These are phyloP conservation scores for Vanderwaltozyma yarrowii DNA, from an alignment of 805 yeast species.

Conservation along the genomic window DNA sequence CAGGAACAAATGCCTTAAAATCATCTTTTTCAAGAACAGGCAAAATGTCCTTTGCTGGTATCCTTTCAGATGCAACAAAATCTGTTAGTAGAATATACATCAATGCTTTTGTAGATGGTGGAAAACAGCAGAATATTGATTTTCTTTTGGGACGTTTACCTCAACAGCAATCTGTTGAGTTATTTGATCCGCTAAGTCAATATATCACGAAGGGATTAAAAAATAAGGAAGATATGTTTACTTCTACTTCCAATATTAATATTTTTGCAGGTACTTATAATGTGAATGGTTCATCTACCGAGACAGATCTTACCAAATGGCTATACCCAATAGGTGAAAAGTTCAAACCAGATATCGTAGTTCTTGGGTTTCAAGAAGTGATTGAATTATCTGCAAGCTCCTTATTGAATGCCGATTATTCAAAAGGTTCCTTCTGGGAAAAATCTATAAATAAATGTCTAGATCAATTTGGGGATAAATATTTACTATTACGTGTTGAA, in stretches of 20 bases:
- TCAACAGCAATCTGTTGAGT: slow-evolving; percentile 54
- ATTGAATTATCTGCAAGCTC: slow-evolving; percentile 89
- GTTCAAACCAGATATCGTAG: slow-evolving; percentile 62
- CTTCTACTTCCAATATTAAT: slow-evolving; percentile 46
- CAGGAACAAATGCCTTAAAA: slow-evolving; percentile 95
- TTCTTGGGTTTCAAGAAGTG: slow-evolving; percentile 87
- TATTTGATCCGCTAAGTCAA: slow-evolving; percentile 82
- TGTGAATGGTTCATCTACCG: slow-evolving; percentile 52
- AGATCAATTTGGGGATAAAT: slow-evolving; percentile 43
- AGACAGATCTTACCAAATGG: slow-evolving; percentile 61
- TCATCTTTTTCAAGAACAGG: slow-evolving; percentile 91
- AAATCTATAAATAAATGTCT: slow-evolving; percentile 51
- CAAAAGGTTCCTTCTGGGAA: slow-evolving; percentile 73
- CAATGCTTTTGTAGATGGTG: slow-evolving; percentile 87
- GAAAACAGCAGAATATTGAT: slow-evolving; percentile 80
- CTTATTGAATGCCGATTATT: slow-evolving; percentile 70
- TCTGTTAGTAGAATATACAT: slow-evolving; percentile 91
- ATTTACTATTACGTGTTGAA: slow-evolving; percentile 58
- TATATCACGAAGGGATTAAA: slow-evolving; percentile 53
- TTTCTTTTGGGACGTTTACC: slow-evolving; percentile 71
- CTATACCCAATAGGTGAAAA: slow-evolving; percentile 60
- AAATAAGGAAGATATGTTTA: slow-evolving; percentile 37
- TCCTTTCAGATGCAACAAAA: slow-evolving; percentile 89
- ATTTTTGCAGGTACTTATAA: slow-evolving; percentile 82
- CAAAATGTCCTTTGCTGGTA: slow-evolving; percentile 93